Evolutionary conservation across 2,329 filamentous ascomycete species (phyloP).

Genomic region (Fusarium pseudonygamai): DNA sequence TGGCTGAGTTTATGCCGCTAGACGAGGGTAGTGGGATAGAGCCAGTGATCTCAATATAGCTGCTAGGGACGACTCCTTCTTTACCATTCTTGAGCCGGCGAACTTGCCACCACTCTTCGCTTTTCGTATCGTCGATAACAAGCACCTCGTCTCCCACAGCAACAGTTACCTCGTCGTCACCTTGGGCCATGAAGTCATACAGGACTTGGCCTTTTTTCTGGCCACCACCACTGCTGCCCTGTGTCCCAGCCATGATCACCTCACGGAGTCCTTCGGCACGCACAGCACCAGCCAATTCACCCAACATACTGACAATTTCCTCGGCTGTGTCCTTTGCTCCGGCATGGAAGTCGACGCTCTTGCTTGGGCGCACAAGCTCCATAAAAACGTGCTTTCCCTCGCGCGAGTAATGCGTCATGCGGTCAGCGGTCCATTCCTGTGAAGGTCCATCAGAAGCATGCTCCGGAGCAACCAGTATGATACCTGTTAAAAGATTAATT

Average conservation of each 20-base stretch:
- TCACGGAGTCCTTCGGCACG: slow-evolving; percentile 86
- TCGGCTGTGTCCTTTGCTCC: slow-evolving; percentile 96
- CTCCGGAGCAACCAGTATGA: slow-evolving; percentile 91
- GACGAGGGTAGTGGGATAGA: slow-evolving; percentile 63
- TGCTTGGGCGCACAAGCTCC: slow-evolving; percentile 90
- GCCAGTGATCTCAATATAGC: slow-evolving; percentile 90
- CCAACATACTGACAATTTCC: slow-evolving; percentile 88
- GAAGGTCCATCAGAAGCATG: slow-evolving; percentile 83
- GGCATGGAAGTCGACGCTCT: slow-evolving; percentile 95
- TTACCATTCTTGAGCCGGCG: slow-evolving; percentile 89
- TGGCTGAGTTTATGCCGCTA: slow-evolving; percentile 60
- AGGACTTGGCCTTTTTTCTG: slow-evolving; percentile 86
- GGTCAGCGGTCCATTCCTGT: slow-evolving; percentile 93
- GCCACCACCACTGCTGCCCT: slow-evolving; percentile 45
- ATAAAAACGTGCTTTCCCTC: slow-evolving; percentile 98
- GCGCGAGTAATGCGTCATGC: slow-evolving; percentile 96
- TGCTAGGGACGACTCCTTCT: slow-evolving; percentile 95
- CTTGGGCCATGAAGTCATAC: slow-evolving; percentile 97
- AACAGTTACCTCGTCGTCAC: slow-evolving; percentile 95
- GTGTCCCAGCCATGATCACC: slow-evolving; percentile 82
- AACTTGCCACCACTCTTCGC: slow-evolving; percentile 99
- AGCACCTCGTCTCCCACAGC: slow-evolving; percentile 89
- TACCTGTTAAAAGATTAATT: slow-evolving; percentile 88
- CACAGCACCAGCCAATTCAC: slow-evolving; percentile 87
- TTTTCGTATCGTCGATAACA: slow-evolving; percentile 87